A percentile compares a stretch with the other conserved stretches of the same genome.
These are phyloP conservation scores for Coemansia umbellata DNA, from an alignment of 192 early-diverging fungal species.

Conservation along the genomic window DNA sequence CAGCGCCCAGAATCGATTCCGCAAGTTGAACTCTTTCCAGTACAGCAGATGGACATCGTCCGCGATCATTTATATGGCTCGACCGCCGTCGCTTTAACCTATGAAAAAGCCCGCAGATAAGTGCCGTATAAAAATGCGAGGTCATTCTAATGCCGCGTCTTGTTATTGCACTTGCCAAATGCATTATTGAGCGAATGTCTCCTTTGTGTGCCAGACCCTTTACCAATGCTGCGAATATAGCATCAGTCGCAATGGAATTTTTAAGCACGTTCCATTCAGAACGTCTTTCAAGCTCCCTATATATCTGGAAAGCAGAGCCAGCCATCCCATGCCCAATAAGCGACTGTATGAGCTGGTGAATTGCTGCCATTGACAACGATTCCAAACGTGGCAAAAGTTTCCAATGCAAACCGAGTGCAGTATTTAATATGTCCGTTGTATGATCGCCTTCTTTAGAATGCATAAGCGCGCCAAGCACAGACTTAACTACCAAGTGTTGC, in stretches of 20 bases:
- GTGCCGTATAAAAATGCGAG: constrained; percentile 22
- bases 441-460: not conserved
- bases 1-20: constrained; percentile 13
- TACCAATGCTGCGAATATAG: constrained; percentile 15
- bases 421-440: not conserved
- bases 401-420: constrained; percentile 17
- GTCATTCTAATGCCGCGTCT: not conserved
- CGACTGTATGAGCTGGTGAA: constrained; percentile 18
- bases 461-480: constrained; percentile 1
- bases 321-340: constrained; percentile 1
- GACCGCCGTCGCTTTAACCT: not conserved
- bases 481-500: constrained; percentile 15
- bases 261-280: not conserved
- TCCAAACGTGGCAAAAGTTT: constrained; percentile 18
- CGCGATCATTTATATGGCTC: not conserved
- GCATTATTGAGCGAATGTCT: constrained; percentile 18
- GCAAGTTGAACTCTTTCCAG: constrained; percentile 8
- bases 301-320: constrained; percentile 11
- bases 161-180: constrained; percentile 3
- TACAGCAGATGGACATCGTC: not conserved
- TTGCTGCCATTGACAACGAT: constrained; percentile 13
- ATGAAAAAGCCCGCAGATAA: constrained; percentile 23
- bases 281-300: constrained; percentile 13
- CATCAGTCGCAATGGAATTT: not conserved
- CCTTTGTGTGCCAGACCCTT: constrained; percentile 8